phyloP scores from a whole-genome alignment of 148 eudicot genomes.

The Salicornia ramosissima region DNA sequence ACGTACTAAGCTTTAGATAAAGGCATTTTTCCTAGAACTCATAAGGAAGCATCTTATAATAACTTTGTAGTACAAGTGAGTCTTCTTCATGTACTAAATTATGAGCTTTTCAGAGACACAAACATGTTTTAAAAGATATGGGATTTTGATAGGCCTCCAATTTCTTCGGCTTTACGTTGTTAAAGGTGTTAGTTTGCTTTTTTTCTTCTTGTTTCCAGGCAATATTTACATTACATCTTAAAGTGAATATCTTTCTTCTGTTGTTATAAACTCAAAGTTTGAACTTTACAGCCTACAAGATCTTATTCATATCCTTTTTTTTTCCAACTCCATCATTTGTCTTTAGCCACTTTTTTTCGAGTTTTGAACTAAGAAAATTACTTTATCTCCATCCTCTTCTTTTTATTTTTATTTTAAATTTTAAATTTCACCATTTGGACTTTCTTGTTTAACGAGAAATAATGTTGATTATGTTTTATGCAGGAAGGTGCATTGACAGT shows the following conservation, averaged over 20 bases:
- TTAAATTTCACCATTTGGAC: too few species aligned
- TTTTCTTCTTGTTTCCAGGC: not conserved
- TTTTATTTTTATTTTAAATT: too few species aligned
- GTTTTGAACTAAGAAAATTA: not conserved
- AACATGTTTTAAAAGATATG: not conserved
- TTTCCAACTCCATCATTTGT: constrained; percentile 21
- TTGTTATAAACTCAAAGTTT: not conserved
- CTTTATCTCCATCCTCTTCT: too few species aligned
- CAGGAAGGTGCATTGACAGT: too few species aligned
- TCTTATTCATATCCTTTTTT: not conserved
- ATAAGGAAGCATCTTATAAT: too few species aligned
- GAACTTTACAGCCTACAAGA: constrained; percentile 18
- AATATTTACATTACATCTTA: not conserved
- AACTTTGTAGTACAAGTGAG: too few species aligned
- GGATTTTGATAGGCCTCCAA: constrained; percentile 11
- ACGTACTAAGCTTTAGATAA: too few species aligned
- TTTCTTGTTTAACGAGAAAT: too few species aligned
- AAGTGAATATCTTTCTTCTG: not conserved
- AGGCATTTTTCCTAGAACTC: too few species aligned
- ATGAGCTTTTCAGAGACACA: not conserved
- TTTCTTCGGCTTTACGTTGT: constrained; percentile 13
- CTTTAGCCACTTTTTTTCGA: constrained; percentile 9
- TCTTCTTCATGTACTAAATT: too few species aligned
- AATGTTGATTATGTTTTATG: too few species aligned
- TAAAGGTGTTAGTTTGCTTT: constrained; percentile 3